Percentiles rank a stretch among this genome's conserved stretches.
These are phyloP conservation scores for Tolypocladium guangdongense DNA, from an alignment of 2,329 filamentous ascomycete genomes.

Conservation along the genomic window DNA sequence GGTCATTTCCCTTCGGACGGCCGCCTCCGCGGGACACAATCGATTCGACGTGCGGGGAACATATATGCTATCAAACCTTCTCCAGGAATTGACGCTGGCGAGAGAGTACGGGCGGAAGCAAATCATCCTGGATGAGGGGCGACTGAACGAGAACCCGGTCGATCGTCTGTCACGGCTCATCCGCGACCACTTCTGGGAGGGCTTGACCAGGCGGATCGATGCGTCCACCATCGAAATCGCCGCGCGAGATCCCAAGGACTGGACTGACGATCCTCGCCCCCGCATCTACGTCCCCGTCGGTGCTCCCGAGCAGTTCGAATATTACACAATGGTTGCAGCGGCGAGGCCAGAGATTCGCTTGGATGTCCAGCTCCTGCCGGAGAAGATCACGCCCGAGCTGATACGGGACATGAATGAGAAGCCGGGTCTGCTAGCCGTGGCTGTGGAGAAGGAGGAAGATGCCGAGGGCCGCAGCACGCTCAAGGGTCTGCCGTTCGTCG, in stretches of 20 bases:
- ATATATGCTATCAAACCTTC: constrained; percentile 92
- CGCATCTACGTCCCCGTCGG: constrained; percentile 83
- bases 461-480: constrained; percentile 52
- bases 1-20: constrained; percentile 74
- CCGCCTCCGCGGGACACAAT: constrained; percentile 75
- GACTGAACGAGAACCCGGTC: constrained; percentile 91
- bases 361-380: constrained; percentile 72
- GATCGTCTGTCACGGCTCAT: constrained; percentile 79
- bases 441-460: constrained; percentile 68
- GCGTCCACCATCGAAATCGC: constrained; percentile 77
- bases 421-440: constrained; percentile 81
- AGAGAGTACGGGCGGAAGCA: constrained; percentile 83
- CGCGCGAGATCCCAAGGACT: constrained; percentile 86
- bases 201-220: constrained; percentile 81
- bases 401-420: constrained; percentile 77
- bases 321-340: constrained; percentile 71
- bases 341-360: constrained; percentile 74
- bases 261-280: constrained; percentile 80
- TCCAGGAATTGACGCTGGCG: constrained; percentile 89
- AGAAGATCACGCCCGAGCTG: constrained; percentile 68
- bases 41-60: constrained; percentile 87
- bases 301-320: constrained; percentile 78
- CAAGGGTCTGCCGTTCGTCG: constrained; percentile 83
- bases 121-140: constrained; percentile 82
- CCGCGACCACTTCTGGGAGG: constrained; percentile 84